Evolutionary conservation across 2,329 filamentous ascomycete genomes (phyloP).

Genomic region (Fusarium nanum): DNA sequence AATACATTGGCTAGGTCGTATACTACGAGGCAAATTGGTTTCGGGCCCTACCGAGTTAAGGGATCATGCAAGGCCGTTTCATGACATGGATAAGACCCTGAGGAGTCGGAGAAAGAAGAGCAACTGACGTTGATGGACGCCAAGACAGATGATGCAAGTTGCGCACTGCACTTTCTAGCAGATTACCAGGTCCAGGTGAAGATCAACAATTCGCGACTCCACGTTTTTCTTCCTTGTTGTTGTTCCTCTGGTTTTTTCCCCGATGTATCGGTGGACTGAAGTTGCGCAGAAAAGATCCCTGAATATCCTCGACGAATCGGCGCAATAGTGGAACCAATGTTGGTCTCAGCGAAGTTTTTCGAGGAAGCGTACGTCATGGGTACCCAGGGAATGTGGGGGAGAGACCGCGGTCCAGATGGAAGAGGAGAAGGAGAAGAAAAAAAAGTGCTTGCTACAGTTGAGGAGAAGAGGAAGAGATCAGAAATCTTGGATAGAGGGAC

Average conservation of each 20-base stretch:
- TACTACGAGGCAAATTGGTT: constrained; percentile 5
- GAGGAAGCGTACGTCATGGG: constrained; percentile 30
- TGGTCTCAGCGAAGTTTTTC: constrained; percentile 13
- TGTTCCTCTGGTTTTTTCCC: background rate
- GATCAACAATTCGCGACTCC: constrained; percentile 15
- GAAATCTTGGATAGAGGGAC: constrained; percentile 15
- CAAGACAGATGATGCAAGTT: constrained; percentile 23
- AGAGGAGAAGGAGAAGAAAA: constrained; percentile 13
- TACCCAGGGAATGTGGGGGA: constrained; percentile 32
- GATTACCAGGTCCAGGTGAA: constrained; percentile 13
- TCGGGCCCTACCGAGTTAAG: constrained; percentile 28
- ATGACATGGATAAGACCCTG: constrained; percentile 18
- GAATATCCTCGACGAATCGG: constrained; percentile 24
- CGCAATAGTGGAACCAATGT: constrained; percentile 20
- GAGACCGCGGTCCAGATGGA: constrained; percentile 26
- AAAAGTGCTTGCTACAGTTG: constrained; percentile 1
- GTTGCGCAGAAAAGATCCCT: background rate
- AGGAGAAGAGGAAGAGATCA: constrained; percentile 17
- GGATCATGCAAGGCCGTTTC: constrained; percentile 30
- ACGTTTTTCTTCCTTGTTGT: background rate
- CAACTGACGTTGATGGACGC: constrained; percentile 24
- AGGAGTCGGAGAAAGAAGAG: background rate
- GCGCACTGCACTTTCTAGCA: constrained; percentile 3
- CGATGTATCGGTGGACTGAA: background rate
- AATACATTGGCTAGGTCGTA: background rate